phyloP scores from a whole-genome alignment of 345 rosid genomes.

The Populus alba region DNA sequence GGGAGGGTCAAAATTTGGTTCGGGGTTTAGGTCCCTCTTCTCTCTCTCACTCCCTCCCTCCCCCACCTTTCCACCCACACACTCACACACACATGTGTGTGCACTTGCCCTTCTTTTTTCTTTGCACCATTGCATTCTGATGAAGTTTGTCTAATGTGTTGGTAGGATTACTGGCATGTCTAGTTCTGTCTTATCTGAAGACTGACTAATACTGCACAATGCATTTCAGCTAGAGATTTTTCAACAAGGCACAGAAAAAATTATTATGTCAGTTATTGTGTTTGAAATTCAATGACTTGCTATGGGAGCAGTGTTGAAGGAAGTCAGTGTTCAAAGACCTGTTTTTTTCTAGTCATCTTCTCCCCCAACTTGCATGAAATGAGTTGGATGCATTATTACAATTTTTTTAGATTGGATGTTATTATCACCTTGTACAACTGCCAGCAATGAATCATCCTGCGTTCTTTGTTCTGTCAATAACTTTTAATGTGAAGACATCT shows the following conservation, averaged over 20 bases:
- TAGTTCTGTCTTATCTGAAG: background rate
- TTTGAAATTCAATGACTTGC: background rate
- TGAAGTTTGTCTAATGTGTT: background rate
- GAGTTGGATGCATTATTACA: background rate
- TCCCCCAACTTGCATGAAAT: background rate
- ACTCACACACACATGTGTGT: background rate
- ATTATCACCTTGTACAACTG: background rate
- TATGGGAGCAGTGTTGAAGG: background rate
- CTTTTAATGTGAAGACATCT: background rate
- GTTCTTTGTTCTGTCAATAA: no score
- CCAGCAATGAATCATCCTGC: no score
- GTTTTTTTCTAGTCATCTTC: background rate
- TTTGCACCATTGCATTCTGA: no score
- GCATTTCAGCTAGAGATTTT: background rate
- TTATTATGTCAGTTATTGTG: background rate
- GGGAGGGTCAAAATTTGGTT: conserved; percentile 9
- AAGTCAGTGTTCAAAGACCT: background rate
- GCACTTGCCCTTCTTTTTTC: background rate
- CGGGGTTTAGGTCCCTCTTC: conserved; percentile 17
- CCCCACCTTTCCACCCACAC: background rate
- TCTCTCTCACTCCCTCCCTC: background rate
- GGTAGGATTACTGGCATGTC: background rate
- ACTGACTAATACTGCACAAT: background rate
- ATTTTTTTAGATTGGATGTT: background rate
- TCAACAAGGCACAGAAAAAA: background rate